Conservation (phyloP, 2,329 filamentous ascomycete genomes). For the Cercospora zeae-maydis region DNA sequence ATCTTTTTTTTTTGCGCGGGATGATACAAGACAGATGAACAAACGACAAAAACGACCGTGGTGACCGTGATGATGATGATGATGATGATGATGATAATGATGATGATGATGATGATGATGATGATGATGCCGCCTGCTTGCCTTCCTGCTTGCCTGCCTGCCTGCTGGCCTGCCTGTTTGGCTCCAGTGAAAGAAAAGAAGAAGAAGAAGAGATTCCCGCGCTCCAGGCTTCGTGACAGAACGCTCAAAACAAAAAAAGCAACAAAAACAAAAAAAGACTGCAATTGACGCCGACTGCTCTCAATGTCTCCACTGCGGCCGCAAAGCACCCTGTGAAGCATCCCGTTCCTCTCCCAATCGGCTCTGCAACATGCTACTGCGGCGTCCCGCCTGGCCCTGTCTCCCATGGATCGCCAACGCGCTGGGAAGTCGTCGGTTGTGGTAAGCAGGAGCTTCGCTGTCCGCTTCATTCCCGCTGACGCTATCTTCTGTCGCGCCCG, state of each 20-base stretch:
- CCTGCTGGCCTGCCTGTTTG: background rate
- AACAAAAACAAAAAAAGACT: background rate
- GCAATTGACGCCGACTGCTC: background rate
- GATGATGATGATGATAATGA: background rate
- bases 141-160: background rate
- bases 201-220: too few species aligned
- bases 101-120: background rate
- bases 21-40: too few species aligned
- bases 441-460: slow-evolving; percentile 26
- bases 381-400: slow-evolving; percentile 23
- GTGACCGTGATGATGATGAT: background rate
- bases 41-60: background rate
- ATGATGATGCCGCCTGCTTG: background rate
- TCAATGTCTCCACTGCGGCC: slow-evolving; percentile 26
- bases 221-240: background rate
- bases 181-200: too few species aligned
- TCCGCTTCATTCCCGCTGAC: slow-evolving; percentile 32
- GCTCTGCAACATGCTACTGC: slow-evolving; percentile 19
- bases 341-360: slow-evolving; percentile 13
- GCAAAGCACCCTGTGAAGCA: slow-evolving; percentile 1
- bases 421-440: slow-evolving; percentile 23
- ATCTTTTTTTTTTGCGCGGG: too few species aligned
- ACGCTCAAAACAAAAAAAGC: background rate
- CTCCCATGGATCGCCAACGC: slow-evolving; percentile 20
- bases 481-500: slow-evolving; percentile 15